These are phyloP conservation scores for Erodium chrysanthum DNA, from an alignment of 441 rosid species.

Conservation along the genomic window DNA sequence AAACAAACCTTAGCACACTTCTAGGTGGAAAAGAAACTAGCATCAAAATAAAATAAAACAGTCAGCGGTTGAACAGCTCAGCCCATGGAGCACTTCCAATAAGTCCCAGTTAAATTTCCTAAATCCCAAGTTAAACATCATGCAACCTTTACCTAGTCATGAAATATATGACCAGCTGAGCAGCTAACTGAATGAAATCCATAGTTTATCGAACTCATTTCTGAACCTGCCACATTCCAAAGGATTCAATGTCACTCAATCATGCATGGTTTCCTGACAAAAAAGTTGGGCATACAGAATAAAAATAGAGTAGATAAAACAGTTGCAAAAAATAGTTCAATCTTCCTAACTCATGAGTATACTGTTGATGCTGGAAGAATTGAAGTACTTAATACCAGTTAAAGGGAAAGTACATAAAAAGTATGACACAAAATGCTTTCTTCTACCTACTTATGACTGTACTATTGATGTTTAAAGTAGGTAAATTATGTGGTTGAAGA, in stretches of 20 bases:
- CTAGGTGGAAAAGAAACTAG: not conserved
- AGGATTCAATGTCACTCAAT: not conserved
- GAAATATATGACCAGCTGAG: slow-evolving; percentile 3
- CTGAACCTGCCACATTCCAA: slow-evolving; percentile 28
- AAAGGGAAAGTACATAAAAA: too few species aligned
- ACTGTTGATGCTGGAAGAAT: not conserved
- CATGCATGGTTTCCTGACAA: not conserved
- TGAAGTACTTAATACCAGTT: not conserved
- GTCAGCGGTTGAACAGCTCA: slow-evolving; percentile 8
- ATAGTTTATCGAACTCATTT: slow-evolving; percentile 17
- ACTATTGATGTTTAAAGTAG: not conserved
- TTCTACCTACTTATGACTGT: too few species aligned
- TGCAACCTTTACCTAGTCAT: slow-evolving; percentile 15
- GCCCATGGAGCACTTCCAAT: not conserved
- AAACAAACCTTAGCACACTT: not conserved
- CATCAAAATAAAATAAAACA: slow-evolving; percentile 7
- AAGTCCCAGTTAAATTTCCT: slow-evolving; percentile 4
- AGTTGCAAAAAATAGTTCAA: not conserved
- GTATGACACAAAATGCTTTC: too few species aligned
- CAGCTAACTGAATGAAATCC: not conserved
- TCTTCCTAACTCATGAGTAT: not conserved
- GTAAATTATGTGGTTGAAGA: not conserved
- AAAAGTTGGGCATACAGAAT: not conserved
- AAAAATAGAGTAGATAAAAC: not conserved
- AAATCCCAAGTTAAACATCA: slow-evolving; percentile 1